Evolutionary conservation across 1,284 basidiomycete genomes (phyloP), one percentile per base, ranked within the genome.

Genomic region (Trametes versicolor): DNA sequence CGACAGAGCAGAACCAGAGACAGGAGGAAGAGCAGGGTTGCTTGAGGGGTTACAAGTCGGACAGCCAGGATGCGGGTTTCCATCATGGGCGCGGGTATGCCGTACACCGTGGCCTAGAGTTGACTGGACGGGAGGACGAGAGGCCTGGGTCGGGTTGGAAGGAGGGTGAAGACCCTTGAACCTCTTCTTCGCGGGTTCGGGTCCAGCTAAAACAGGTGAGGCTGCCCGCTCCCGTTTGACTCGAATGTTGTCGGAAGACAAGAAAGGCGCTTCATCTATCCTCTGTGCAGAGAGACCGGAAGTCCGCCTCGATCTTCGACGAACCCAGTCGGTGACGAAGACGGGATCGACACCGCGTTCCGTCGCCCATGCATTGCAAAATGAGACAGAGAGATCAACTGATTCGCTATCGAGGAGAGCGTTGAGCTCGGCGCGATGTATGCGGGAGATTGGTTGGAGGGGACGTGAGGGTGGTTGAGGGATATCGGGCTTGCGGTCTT

Each of bases 151-250:
- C 19, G 23, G 13, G 15, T 10, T 47, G 27, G 29, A 19, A 23
- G 19, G 21, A 9, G 5, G 39, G 4, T 15, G 25, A 19, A 41
- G 34, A 12, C 34, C 62, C 41, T 63, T 70, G 13, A 19, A 13
- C 23, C 48, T 64, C 37, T 61, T 66, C 23, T 10, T 37, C 13
- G 56, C 25, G 6, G 52, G 62, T 13, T 61, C n/a, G 6, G 23
- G 51, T 15, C 48, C n/a, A 10, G 43, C 52, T 15, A 71, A 58
- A 23, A 27, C 8, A 13, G 70, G 70, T 29, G 70, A 71, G 23
- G 52, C 62, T 2, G 70, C 70, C 36, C 67, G 70, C 32, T 71
- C 70, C 17, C 67, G 70, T 49, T 71, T 71, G 49, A 71, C 58
- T 5, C 36, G 39, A 15, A 69, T 39, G 17, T 62, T 53, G 51